These are phyloP conservation scores for Penicillium egyptiacum DNA, from an alignment of 495 filamentous ascomycete genomes.

Conservation along the genomic window DNA sequence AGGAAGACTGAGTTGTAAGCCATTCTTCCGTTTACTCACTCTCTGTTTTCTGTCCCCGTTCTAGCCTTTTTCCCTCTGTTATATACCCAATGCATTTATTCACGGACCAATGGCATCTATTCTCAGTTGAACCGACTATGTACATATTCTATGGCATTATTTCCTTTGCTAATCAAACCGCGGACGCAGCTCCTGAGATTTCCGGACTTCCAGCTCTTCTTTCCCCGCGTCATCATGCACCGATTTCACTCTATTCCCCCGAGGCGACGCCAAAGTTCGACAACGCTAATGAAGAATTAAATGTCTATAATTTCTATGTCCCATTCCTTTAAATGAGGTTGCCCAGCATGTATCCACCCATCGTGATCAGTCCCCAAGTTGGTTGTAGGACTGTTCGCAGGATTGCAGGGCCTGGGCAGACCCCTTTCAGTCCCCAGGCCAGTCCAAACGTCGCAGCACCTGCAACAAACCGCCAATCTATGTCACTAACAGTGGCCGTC, in stretches of 20 bases:
- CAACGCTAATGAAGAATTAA: background rate
- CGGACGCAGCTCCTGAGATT: slow-evolving; percentile 16
- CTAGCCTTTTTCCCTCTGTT: slow-evolving; percentile 11
- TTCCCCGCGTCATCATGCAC: background rate
- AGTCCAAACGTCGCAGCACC: slow-evolving; percentile 55
- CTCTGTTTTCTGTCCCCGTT: background rate
- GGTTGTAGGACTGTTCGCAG: slow-evolving; percentile 51
- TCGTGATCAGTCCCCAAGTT: slow-evolving; percentile 48
- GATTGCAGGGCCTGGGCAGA: slow-evolving; percentile 57
- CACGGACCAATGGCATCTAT: background rate
- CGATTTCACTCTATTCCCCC: background rate
- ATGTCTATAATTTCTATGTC: background rate
- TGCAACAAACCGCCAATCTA: slow-evolving; percentile 53
- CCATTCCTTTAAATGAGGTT: slow-evolving; percentile 26
- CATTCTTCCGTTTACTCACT: slow-evolving; percentile 19
- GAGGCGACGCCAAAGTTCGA: background rate
- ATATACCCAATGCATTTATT: slow-evolving; percentile 18
- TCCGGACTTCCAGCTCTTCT: background rate
- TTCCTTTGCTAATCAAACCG: slow-evolving; percentile 9
- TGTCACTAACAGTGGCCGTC: slow-evolving; percentile 47
- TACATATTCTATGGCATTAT: slow-evolving; percentile 5
- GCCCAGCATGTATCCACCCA: slow-evolving; percentile 51
- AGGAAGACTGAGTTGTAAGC: slow-evolving; percentile 52
- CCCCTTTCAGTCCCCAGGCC: slow-evolving; percentile 55
- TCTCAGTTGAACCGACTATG: background rate